Evolutionary conservation across 106 monocot genomes (phyloP).

Genomic region (Cymbidium sinense): DNA sequence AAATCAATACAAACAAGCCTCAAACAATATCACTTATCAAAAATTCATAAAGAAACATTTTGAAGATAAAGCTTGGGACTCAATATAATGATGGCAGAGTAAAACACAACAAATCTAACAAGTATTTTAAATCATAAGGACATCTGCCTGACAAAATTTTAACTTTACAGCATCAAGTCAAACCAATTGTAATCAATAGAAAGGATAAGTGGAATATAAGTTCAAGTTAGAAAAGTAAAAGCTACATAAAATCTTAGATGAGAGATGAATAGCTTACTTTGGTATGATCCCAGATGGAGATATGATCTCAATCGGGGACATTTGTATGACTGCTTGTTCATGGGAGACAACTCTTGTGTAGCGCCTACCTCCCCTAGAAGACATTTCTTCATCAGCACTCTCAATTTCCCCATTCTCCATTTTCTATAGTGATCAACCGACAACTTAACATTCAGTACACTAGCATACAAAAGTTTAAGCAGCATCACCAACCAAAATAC

Average conservation of each 20-base stretch:
- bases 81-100: too few species aligned
- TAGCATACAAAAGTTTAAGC: background rate
- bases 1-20: too few species aligned
- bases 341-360: conserved; percentile 48
- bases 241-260: background rate
- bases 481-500: too few species aligned
- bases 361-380: conserved; percentile 27
- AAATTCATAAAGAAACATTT: too few species aligned
- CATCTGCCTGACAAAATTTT: background rate
- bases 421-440: conserved; percentile 2
- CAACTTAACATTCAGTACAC: background rate
- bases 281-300: conserved; percentile 28
- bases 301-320: conserved; percentile 46
- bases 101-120: too few species aligned
- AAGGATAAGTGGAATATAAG: background rate
- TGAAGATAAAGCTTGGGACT: too few species aligned
- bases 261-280: conserved; percentile 12
- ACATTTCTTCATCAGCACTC: conserved; percentile 45
- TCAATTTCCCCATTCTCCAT: conserved; percentile 62
- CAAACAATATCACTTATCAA: too few species aligned
- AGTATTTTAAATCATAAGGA: too few species aligned
- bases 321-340: conserved; percentile 38
- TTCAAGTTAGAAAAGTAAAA: background rate
- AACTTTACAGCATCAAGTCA: background rate
- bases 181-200: background rate